These are phyloP conservation scores for Kodamaea laetipori DNA, from an alignment of 805 yeast species.

Conservation along the genomic window DNA sequence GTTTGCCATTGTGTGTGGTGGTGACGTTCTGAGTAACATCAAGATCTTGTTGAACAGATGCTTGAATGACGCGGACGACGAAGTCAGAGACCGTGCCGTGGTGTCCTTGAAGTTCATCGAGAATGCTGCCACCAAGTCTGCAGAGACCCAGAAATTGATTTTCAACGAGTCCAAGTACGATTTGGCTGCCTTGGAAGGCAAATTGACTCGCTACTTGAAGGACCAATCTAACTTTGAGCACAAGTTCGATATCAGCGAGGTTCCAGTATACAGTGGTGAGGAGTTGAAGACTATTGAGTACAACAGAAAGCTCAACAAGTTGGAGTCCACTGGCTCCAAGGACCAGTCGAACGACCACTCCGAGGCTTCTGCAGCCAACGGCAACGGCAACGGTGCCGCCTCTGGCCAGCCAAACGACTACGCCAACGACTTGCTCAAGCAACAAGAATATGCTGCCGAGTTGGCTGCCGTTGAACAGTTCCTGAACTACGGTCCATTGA, in stretches of 20 bases:
- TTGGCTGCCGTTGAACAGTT: conserved; percentile 73
- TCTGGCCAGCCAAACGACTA: conserved; percentile 25
- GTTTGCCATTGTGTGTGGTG: conserved; percentile 80
- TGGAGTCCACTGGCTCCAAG: conserved; percentile 28
- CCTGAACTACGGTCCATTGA: conserved; percentile 67
- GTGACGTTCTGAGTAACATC: conserved; percentile 65
- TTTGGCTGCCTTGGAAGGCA: conserved; percentile 74
- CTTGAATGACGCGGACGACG: conserved; percentile 88
- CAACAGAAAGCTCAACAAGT: conserved; percentile 49
- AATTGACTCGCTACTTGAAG: conserved; percentile 70
- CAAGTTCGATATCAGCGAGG: conserved; percentile 70
- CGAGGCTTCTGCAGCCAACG: conserved; percentile 23
- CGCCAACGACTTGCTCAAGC: conserved; percentile 39
- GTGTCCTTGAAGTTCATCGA: conserved; percentile 70
- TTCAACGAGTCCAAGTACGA: conserved; percentile 71
- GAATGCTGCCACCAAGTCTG: conserved; percentile 26
- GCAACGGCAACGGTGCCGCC: conserved; percentile 15
- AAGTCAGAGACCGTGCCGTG: conserved; percentile 96
- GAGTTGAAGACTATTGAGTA: conserved; percentile 67
- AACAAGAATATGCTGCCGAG: conserved; percentile 70
- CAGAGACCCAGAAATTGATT: conserved; percentile 41
- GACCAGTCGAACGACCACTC: conserved; percentile 22
- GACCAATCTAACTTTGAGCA: conserved; percentile 48
- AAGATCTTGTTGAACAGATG: conserved; percentile 78
- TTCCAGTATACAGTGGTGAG: conserved; percentile 68